Evolutionary conservation across 306 rosid genomes (phyloP), one percentile per base, ranked within the genome.

Genomic region (Pyrus pyrifolia): DNA sequence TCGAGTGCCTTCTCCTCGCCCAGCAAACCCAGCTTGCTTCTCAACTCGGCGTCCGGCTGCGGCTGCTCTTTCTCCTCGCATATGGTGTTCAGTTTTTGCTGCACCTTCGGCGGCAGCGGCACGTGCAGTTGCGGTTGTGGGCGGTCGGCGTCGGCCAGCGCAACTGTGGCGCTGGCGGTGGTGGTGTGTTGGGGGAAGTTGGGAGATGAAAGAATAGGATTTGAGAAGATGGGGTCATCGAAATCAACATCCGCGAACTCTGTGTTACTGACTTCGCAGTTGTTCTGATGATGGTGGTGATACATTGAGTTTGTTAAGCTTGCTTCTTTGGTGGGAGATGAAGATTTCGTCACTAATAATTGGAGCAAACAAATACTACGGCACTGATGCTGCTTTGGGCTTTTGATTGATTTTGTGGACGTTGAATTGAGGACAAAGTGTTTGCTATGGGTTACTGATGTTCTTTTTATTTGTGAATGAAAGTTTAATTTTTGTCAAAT

Each of bases 1-100:
- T 40, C 25, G 3, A 81, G 45, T 21, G 91, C 87, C 21, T 11
- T 44, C 59, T 81, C 69, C 53, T 88, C 87, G 8, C 74, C 67
- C 3, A 75, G 18, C 1, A 27, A 62, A 1, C 82, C 72, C 12
- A 88, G 81, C 30, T 27, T 30, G 19, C 19, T 72, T 4, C 79
- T 67, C 11, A 74, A 40, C 1, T 18, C 2, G 10, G 77, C 33
- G 12, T 52, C 70, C 0, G 78, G 81, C 4, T 71, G 83, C 1
- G 38, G 45, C 67, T 70, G 85, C 0, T 70, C 27, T 67, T 71
- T 81, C 4, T 49, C 33, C 5, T 1, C 4, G 52, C 89, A 85
- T 2, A 88, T 67, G 0, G 15, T 2, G 4, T 35, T 2, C 23
- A 87, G 65, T n/a, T 79, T 8, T 0, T 57, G 68, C 78, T 81